Percentiles rank a stretch among this genome's conserved stretches.
These are phyloP conservation scores for Plasmodium berghei DNA, from an alignment of 169 alveolate genomes.

Conservation along the genomic window DNA sequence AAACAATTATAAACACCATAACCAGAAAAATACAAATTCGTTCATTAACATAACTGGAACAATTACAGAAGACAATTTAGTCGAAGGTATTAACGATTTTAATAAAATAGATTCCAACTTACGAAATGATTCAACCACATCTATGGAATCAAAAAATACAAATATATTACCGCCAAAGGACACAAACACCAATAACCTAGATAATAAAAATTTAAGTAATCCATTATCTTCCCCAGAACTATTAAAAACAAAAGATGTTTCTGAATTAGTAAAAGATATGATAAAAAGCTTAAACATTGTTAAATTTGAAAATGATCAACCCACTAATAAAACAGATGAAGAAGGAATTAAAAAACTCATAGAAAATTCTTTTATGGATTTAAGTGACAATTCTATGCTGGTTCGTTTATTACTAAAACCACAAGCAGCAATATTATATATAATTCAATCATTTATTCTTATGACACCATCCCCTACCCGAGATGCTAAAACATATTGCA, in stretches of 20 bases:
- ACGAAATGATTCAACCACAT: background rate
- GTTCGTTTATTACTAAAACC: constrained; percentile 68
- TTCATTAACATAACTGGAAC: constrained; percentile 23
- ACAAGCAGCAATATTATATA: constrained; percentile 41
- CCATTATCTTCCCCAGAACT: constrained; percentile 25
- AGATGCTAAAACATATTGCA: constrained; percentile 58
- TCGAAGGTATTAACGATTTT: background rate
- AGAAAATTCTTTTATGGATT: constrained; percentile 45
- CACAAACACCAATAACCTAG: background rate
- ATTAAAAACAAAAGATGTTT: constrained; percentile 36
- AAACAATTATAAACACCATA: constrained; percentile 45
- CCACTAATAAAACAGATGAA: constrained; percentile 56
- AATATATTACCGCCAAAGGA: background rate
- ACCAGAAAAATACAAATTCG: background rate
- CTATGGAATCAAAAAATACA: background rate
- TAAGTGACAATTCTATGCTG: constrained; percentile 48
- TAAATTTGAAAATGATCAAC: constrained; percentile 67
- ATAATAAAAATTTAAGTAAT: background rate
- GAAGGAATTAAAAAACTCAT: constrained; percentile 62
- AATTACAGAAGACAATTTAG: background rate
- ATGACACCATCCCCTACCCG: constrained; percentile 71
- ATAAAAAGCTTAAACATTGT: constrained; percentile 29
- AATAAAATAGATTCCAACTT: background rate
- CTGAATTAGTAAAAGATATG: constrained; percentile 29
- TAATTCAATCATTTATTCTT: constrained; percentile 54